Base-by-base conservation (phyloP, 148 eudicot species). In the Beta vulgaris region DNA sequence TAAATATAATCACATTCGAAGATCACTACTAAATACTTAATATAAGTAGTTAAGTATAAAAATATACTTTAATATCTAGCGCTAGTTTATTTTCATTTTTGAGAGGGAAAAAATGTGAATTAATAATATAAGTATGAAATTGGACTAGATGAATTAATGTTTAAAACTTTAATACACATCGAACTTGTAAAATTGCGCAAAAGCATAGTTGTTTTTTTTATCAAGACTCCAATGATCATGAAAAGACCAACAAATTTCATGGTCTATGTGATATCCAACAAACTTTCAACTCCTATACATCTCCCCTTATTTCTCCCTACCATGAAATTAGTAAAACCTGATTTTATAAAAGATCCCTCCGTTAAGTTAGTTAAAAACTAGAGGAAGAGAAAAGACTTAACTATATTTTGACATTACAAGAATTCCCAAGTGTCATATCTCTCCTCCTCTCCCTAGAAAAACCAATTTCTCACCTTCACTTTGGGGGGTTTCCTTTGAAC, bases 401-500 rank as follows among this genome's bases (percentile, higher is more conserved):
- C 80, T 77, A 70, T 59, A 68, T 48, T 76, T 73, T 61, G 79
- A 25, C 80, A 79, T 73, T 61, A 67, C 67, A 76, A 76, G 29
- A 73, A n/a, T 72, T 83, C 76, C 68, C 58, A 77, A 64, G 44
- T 53, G 76, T 70, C 75, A 51, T 37, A 36, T 31, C 39, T 51
- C 8, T 69, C 13, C 43, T 68, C 26, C 34, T 55, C 61, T 61
- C 60, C 74, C 57, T 74, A 65, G 68, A 77, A 53, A 76, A 79
- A 70, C 77, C 64, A 32, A 43, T 73, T 69, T 34, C 42, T 58
- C 39, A 26, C 69, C 77, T 76, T 54, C 85, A 57, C 75, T 68
- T 82, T 69, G 58, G 79, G 78, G 78, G 76, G 73, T 78, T 75
- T 81, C 74, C 48, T 76, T 81, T 77, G 78, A 81, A 72, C n/a